Evolutionary conservation across 106 monocot genomes (phyloP), one percentile per base, ranked within the genome.

Genomic region (Dendrobium nobile): DNA sequence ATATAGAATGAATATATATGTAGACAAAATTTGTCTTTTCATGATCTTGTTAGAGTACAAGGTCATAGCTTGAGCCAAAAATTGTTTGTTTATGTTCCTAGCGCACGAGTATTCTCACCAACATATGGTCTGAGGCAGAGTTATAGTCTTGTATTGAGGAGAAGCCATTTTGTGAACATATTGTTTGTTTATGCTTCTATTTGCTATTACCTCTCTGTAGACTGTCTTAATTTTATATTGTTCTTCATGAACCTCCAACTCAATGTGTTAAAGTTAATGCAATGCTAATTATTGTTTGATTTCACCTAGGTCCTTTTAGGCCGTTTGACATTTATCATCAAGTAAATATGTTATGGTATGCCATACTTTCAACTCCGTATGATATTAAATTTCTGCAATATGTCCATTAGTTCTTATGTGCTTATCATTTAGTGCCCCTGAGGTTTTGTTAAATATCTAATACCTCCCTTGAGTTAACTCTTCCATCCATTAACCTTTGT

Each of bases 321-420:
- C 98, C 98, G 43, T 98, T 83, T 87, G 98, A 98, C 85, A 98
- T 98, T 16, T 98, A 89, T 85, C 94, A 98, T 82, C 98, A 98
- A 81, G 86, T 95, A 75, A 91, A 95, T 82, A 86, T 98, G 47
- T 78, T 98, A 87, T 98, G 98, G 97, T 97, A 84, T 82, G 89
- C 80, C 20, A 58, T 76, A 20, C 24, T 81, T 65, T 45, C 27
- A 74, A 26, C 28, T 54, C 55, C 2, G 47, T 42, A 17, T 80
- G 42, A 80, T 80, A 73, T 72, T 47, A 24, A 72, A 56, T 77
- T 42, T 65, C 43, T 48, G 47, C 7, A 51, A 75, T 75, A 28
- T 74, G n/a, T 20, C 24, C 43, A 28, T 17, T 75, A 28, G 51
- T 45, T 67, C 47, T 5, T 51, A 51, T 51, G 51, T 51, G 13